Conservation (phyloP, 176 grass and related monocot genomes). For the Chrysopogon serrulatus region DNA sequence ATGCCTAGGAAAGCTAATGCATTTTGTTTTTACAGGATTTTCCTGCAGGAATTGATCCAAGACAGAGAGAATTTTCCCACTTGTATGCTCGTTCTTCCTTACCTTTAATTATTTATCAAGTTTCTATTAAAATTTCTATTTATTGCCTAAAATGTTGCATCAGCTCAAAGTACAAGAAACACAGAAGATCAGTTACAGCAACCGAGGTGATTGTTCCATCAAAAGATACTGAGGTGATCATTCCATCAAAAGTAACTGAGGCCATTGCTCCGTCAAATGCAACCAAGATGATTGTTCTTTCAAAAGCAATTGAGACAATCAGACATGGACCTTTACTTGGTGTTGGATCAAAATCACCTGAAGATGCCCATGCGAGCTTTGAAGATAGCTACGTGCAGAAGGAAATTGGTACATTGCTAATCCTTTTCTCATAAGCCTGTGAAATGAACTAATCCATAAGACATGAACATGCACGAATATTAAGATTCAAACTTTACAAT, state of each 20-base stretch:
- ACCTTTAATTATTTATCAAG: conserved; percentile 16
- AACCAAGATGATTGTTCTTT: background rate
- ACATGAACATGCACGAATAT: background rate
- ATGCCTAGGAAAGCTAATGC: conserved; percentile 19
- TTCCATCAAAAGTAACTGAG: background rate
- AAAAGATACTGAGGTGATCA: conserved; percentile 12
- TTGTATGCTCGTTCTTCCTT: conserved; percentile 36
- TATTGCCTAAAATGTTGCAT: conserved; percentile 17
- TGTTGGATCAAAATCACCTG: conserved; percentile 49
- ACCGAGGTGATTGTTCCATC: conserved; percentile 11
- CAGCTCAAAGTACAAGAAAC: conserved; percentile 71
- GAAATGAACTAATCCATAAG: background rate
- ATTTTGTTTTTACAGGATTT: conserved; percentile 45
- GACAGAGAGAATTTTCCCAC: conserved; percentile 61
- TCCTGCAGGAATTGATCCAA: conserved; percentile 60
- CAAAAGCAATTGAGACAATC: background rate
- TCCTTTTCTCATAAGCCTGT: conserved; percentile 21
- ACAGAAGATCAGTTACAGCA: conserved; percentile 28
- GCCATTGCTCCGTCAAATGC: background rate
- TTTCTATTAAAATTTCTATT: conserved; percentile 3
- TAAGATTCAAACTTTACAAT: background rate
- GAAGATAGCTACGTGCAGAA: conserved; percentile 35
- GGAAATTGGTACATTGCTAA: conserved; percentile 46
- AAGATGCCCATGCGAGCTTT: conserved; percentile 38
- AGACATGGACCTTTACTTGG: conserved; percentile 32